Conservation (phyloP, 1,139 yeast species). For the Hanseniaspora uvarum region DNA sequence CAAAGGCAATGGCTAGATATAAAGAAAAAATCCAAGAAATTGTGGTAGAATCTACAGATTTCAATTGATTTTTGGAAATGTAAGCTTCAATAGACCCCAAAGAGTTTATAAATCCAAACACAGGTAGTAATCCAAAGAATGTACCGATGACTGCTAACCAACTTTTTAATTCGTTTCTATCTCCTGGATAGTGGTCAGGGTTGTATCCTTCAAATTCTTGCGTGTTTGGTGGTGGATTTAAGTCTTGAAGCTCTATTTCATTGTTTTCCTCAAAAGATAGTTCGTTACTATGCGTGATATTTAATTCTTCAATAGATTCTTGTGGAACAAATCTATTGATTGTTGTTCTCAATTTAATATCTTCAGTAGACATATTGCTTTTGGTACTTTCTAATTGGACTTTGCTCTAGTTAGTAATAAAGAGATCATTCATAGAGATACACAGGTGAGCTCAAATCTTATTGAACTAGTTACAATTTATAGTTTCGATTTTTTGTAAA, state of each 20-base stretch:
- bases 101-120: constrained; percentile 57
- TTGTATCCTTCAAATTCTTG: constrained; percentile 20
- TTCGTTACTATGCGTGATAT: constrained; percentile 1
- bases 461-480: too few species aligned
- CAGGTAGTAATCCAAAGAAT: constrained; percentile 51
- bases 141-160: constrained; percentile 38
- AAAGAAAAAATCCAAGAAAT: constrained; percentile 67
- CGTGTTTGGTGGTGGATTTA: neutral
- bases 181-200: constrained; percentile 38
- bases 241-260: neutral
- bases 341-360: neutral
- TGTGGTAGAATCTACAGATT: constrained; percentile 39
- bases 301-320: neutral
- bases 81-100: constrained; percentile 64
- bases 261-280: neutral
- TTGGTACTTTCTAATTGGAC: too few species aligned
- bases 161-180: constrained; percentile 25
- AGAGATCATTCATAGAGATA: too few species aligned
- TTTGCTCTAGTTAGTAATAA: too few species aligned
- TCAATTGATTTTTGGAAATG: constrained; percentile 47
- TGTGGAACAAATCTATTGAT: constrained; percentile 7
- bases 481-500: too few species aligned
- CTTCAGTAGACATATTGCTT: neutral
- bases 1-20: constrained; percentile 47
- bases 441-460: too few species aligned